phyloP scores from a whole-genome alignment of 2,329 filamentous ascomycete species.

The Exutisphaerella laricina region DNA sequence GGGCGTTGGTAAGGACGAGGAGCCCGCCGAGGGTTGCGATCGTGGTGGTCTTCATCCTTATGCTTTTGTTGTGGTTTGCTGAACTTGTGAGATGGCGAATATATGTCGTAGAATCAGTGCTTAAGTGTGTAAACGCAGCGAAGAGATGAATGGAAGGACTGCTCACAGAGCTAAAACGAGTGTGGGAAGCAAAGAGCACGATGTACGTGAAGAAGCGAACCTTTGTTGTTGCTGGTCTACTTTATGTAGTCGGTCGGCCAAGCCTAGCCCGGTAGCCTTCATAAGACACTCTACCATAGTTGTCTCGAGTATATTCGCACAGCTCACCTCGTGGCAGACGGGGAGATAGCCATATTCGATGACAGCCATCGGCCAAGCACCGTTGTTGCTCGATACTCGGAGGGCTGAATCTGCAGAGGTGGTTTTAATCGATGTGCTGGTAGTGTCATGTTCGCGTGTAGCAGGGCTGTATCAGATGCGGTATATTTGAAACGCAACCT shows the following conservation, averaged over 20 bases:
- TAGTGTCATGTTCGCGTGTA: background rate
- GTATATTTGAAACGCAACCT: conserved; percentile 2
- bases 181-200: background rate
- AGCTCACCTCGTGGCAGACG: background rate
- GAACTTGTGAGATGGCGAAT: background rate
- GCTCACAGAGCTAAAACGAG: conserved; percentile 16
- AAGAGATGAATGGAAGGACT: conserved; percentile 12
- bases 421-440: background rate
- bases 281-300: background rate
- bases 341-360: conserved; percentile 1
- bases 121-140: conserved; percentile 4
- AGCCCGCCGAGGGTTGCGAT: conserved; percentile 41
- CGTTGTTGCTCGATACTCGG: background rate
- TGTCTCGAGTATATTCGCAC: conserved; percentile 2
- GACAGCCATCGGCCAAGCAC: background rate
- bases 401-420: background rate
- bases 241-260: no score
- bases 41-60: conserved; percentile 23
- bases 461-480: background rate
- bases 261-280: no score
- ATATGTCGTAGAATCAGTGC: conserved; percentile 11
- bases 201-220: no score
- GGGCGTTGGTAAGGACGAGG: conserved; percentile 45
- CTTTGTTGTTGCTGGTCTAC: no score
- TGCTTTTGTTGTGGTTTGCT: background rate